phyloP scores from a whole-genome alignment of 2,329 filamentous ascomycete genomes.

The Verticillium alfalfae region DNA sequence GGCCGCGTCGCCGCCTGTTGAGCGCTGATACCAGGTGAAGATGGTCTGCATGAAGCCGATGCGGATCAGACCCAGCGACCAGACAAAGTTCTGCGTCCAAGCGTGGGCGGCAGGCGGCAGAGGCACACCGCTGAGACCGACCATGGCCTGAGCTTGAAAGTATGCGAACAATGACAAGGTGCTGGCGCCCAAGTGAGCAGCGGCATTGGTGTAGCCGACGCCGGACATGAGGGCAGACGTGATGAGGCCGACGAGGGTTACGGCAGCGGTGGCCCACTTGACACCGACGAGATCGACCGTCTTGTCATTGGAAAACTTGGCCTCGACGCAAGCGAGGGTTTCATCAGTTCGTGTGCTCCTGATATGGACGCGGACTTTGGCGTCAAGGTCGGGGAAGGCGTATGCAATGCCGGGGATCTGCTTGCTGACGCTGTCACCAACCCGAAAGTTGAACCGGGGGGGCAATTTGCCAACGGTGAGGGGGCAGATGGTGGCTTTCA shows the following conservation, averaged over 20 bases:
- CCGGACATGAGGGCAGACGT: conserved; percentile 87
- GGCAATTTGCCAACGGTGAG: conserved; percentile 70
- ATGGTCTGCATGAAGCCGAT: conserved; percentile 83
- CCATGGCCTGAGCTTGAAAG: conserved; percentile 89
- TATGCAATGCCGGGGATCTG: conserved; percentile 81
- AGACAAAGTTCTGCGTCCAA: conserved; percentile 97
- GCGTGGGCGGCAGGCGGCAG: conserved; percentile 84
- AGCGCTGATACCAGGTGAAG: conserved; percentile 92
- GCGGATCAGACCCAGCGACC: conserved; percentile 94
- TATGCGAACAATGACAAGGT: conserved; percentile 91
- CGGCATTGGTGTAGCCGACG: conserved; percentile 87
- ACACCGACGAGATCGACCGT: conserved; percentile 86
- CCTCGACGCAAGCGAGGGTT: conserved; percentile 80
- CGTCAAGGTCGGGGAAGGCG: conserved; percentile 85
- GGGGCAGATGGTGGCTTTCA: conserved; percentile 73
- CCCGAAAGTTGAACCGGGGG: no score
- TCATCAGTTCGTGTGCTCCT: conserved; percentile 58
- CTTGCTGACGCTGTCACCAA: conserved; percentile 31
- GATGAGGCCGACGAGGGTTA: conserved; percentile 76
- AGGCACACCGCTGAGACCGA: conserved; percentile 75
- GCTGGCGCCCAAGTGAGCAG: conserved; percentile 89
- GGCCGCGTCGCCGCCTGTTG: conserved; percentile 81
- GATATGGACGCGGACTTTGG: conserved; percentile 75
- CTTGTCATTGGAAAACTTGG: conserved; percentile 82
- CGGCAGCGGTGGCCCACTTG: conserved; percentile 83